phyloP scores from a whole-genome alignment of 768 basidiomycete genomes.

The Arthromyces matolae region DNA sequence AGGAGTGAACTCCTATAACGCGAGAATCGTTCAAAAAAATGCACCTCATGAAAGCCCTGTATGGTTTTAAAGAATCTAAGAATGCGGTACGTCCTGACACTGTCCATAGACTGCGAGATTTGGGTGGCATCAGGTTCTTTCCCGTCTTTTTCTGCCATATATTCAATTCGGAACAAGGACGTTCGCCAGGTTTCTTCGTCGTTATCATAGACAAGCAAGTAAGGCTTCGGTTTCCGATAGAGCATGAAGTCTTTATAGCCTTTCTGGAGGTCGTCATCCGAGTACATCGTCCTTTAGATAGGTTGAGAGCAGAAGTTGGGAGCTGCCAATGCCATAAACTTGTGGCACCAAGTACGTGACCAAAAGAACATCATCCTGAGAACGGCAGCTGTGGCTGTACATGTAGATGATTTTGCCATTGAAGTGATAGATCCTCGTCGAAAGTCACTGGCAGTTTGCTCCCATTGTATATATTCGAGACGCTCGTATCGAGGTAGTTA shows the following conservation, averaged over 20 bases:
- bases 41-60: slow-evolving; percentile 1
- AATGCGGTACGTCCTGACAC: background rate
- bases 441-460: too few relatives aligned
- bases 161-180: background rate
- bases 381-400: too few relatives aligned
- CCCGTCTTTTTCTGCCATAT: background rate
- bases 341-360: too few relatives aligned
- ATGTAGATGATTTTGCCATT: too few relatives aligned
- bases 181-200: background rate
- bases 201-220: background rate
- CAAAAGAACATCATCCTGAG: too few relatives aligned
- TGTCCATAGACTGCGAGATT: background rate
- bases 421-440: too few relatives aligned
- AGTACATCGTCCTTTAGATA: background rate
- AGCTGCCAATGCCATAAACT: too few relatives aligned
- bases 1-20: background rate
- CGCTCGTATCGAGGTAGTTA: too few relatives aligned
- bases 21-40: background rate
- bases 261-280: background rate
- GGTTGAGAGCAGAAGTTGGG: too few relatives aligned
- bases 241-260: background rate
- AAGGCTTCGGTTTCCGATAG: background rate
- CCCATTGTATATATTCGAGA: too few relatives aligned
- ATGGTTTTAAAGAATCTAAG: background rate
- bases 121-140: background rate